These are phyloP conservation scores for Crithidia mellificae DNA, from an alignment of 208 protist species.

Conservation along the genomic window DNA sequence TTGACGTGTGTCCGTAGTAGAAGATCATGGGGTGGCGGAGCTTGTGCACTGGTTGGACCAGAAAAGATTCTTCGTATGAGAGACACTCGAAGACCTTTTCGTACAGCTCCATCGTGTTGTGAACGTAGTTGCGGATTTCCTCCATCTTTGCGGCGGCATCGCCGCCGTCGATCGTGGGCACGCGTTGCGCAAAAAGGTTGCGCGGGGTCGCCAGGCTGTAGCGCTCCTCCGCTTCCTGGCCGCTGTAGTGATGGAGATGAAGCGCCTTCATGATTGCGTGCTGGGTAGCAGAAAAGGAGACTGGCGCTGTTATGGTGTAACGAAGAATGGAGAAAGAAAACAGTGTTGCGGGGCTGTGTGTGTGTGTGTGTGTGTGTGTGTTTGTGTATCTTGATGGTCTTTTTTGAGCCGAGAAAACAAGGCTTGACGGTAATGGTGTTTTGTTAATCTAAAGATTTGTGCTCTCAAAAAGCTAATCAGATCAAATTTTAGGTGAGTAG, in stretches of 20 bases:
- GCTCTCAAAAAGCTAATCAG: too few relatives aligned
- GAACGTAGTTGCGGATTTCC: slow-evolving; percentile 88
- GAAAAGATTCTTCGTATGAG: slow-evolving; percentile 80
- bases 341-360: not conserved
- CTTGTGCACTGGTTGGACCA: slow-evolving; percentile 83
- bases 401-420: too few relatives aligned
- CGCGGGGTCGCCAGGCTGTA: slow-evolving; percentile 49
- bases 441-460: too few relatives aligned
- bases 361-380: too few relatives aligned
- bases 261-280: slow-evolving; percentile 43
- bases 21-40: slow-evolving; percentile 96
- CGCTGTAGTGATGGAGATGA: slow-evolving; percentile 48
- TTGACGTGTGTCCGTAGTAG: slow-evolving; percentile 96
- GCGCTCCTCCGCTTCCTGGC: slow-evolving; percentile 44
- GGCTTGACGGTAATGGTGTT: too few relatives aligned
- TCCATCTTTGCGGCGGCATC: slow-evolving; percentile 68
- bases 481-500: too few relatives aligned
- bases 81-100: slow-evolving; percentile 88
- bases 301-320: not conserved
- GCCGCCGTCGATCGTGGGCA: slow-evolving; percentile 49
- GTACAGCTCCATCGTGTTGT: slow-evolving; percentile 85
- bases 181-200: slow-evolving; percentile 66
- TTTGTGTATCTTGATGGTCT: too few relatives aligned
- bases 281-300: slow-evolving; percentile 19
- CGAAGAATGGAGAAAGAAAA: slow-evolving; percentile 20